Evolutionary conservation across 352 stramenopile genomes (phyloP).

Genomic region (Pythium diclinum): DNA sequence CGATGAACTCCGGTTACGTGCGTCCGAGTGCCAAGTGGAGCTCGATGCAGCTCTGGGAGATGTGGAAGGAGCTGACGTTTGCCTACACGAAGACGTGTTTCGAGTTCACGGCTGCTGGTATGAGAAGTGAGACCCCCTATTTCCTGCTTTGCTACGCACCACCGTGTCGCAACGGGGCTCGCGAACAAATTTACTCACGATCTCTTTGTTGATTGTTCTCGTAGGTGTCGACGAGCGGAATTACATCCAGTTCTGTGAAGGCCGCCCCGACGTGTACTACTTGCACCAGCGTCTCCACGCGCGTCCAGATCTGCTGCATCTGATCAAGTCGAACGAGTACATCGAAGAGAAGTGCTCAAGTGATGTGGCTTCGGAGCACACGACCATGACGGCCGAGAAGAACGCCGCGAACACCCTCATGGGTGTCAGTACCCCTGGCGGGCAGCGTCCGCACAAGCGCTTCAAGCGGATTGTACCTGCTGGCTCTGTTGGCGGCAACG

Average conservation of each 20-base stretch:
- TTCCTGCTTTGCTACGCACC: constrained; percentile 2
- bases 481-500: not conserved
- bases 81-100: constrained; percentile 83
- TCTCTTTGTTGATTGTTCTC: constrained; percentile 20
- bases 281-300: constrained; percentile 73
- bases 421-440: constrained; percentile 31
- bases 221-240: constrained; percentile 71
- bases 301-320: constrained; percentile 64
- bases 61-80: constrained; percentile 81
- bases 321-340: constrained; percentile 85
- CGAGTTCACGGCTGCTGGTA: constrained; percentile 81
- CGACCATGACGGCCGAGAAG: constrained; percentile 19
- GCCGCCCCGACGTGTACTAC: constrained; percentile 74
- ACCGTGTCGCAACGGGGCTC: constrained; percentile 4
- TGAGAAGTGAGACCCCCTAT: constrained; percentile 55
- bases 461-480: constrained; percentile 55
- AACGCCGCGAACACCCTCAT: constrained; percentile 28
- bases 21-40: constrained; percentile 48
- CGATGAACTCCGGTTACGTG: constrained; percentile 17
- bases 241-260: constrained; percentile 79
- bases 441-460: constrained; percentile 49
- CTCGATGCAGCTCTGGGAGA: constrained; percentile 80
- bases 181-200: constrained; percentile 26
- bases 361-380: constrained; percentile 37
- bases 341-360: constrained; percentile 73